Conservation (phyloP, 108 stramenopile species). For the Conticribra guillardii region DNA sequence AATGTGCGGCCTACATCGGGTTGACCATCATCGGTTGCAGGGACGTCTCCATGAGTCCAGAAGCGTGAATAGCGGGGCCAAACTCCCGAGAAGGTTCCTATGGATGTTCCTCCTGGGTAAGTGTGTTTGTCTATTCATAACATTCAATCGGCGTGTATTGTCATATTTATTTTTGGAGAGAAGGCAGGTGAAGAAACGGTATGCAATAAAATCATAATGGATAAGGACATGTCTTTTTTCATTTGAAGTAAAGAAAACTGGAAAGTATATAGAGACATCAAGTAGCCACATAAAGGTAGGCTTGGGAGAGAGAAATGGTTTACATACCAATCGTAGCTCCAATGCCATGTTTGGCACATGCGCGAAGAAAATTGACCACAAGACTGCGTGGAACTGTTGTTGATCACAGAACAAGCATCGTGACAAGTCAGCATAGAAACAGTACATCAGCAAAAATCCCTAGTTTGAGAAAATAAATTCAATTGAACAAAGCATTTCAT, state of each 20-base stretch:
- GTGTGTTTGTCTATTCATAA: constrained; percentile 72
- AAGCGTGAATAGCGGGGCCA: constrained; percentile 72
- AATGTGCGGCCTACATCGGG: constrained; percentile 59
- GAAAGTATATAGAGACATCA: too few relatives aligned
- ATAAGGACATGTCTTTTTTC: neutral
- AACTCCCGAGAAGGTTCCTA: constrained; percentile 79
- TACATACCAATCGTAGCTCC: constrained; percentile 46
- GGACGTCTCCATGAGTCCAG: constrained; percentile 69
- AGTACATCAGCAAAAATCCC: too few relatives aligned
- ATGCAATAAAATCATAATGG: neutral
- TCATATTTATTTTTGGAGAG: constrained; percentile 19
- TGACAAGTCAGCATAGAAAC: too few relatives aligned
- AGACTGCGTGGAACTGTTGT: constrained; percentile 55
- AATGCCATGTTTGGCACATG: constrained; percentile 61
- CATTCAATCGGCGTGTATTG: too few relatives aligned
- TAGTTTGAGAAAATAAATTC: neutral
- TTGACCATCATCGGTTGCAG: constrained; percentile 43
- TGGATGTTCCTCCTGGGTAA: constrained; percentile 75
- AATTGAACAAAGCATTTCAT: neutral
- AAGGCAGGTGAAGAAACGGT: neutral
- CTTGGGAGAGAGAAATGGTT: too few relatives aligned
- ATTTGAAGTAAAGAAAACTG: too few relatives aligned
- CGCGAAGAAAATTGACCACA: constrained; percentile 53
- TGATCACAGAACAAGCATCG: neutral
- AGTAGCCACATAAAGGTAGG: too few relatives aligned